phyloP scores from a whole-genome alignment of 2,329 filamentous ascomycete genomes.

The Keithomyces neogunnii region DNA sequence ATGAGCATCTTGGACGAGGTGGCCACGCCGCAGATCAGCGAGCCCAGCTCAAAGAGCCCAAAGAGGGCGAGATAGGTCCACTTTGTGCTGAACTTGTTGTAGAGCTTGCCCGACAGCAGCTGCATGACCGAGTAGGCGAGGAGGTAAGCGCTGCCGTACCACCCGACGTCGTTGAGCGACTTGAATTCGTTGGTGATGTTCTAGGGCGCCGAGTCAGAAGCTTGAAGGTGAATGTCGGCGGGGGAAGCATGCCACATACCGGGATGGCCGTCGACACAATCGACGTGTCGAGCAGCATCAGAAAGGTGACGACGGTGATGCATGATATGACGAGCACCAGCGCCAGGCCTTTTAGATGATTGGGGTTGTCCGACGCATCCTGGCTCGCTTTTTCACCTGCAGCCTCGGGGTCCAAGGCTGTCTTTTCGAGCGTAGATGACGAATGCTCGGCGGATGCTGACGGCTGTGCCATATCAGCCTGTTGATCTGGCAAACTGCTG shows the following conservation, averaged over 20 bases:
- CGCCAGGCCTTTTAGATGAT: too few species aligned
- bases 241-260: slow-evolving; percentile 17
- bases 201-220: slow-evolving; percentile 27
- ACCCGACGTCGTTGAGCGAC: slow-evolving; percentile 40
- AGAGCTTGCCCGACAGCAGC: slow-evolving; percentile 41
- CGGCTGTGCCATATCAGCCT: too few species aligned
- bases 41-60: slow-evolving; percentile 13
- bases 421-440: too few species aligned
- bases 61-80: slow-evolving; percentile 11
- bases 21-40: slow-evolving; percentile 13
- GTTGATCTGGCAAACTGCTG: too few species aligned
- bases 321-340: too few species aligned
- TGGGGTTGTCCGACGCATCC: too few species aligned
- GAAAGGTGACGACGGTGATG: slow-evolving; percentile 16
- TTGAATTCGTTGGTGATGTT: slow-evolving; percentile 40
- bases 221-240: not conserved
- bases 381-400: too few species aligned
- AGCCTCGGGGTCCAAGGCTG: too few species aligned
- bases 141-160: slow-evolving; percentile 42
- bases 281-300: slow-evolving; percentile 38
- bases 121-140: slow-evolving; percentile 33
- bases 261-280: slow-evolving; percentile 44
- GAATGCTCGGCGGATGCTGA: too few species aligned
- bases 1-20: slow-evolving; percentile 13
- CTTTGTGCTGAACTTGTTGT: slow-evolving; percentile 29